Conservation (phyloP, 768 basidiomycete species). For the Tephrocybe sp. region DNA sequence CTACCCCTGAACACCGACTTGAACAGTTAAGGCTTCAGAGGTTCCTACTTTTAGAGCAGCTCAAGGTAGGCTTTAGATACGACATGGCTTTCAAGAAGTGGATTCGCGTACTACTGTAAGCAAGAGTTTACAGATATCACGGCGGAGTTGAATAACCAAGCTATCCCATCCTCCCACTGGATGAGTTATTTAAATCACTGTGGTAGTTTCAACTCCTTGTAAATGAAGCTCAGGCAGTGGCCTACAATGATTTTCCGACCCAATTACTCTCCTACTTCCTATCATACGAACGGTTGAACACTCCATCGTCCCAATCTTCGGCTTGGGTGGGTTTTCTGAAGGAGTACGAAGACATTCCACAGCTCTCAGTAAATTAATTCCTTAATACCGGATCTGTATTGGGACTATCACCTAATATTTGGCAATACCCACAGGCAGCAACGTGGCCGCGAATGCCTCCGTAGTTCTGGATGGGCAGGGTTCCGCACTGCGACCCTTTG, state of each 20-base stretch:
- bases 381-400: not conserved
- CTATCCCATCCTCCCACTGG: not conserved
- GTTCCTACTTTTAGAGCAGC: not conserved
- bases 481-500: not conserved
- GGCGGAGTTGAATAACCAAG: not conserved
- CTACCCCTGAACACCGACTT: slow-evolving; percentile 4
- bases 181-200: slow-evolving; percentile 11
- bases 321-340: slow-evolving; percentile 1
- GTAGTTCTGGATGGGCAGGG: not conserved
- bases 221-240: slow-evolving; percentile 9
- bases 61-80: slow-evolving; percentile 10
- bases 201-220: slow-evolving; percentile 10
- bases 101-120: not conserved
- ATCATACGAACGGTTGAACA: slow-evolving; percentile 6
- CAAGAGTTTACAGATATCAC: slow-evolving; percentile 4
- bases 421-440: not conserved
- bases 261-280: slow-evolving; percentile 6
- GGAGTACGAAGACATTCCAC: slow-evolving; percentile 3
- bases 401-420: slow-evolving; percentile 2
- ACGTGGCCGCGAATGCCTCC: slow-evolving; percentile 1
- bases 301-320: slow-evolving; percentile 4
- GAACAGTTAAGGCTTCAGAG: slow-evolving; percentile 9
- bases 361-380: slow-evolving; percentile 5
- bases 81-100: slow-evolving; percentile 11
- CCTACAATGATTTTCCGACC: slow-evolving; percentile 4